Evolutionary conservation across 768 basidiomycete genomes (phyloP), one percentile per base, ranked within the genome.

Genomic region (Chiua virens): DNA sequence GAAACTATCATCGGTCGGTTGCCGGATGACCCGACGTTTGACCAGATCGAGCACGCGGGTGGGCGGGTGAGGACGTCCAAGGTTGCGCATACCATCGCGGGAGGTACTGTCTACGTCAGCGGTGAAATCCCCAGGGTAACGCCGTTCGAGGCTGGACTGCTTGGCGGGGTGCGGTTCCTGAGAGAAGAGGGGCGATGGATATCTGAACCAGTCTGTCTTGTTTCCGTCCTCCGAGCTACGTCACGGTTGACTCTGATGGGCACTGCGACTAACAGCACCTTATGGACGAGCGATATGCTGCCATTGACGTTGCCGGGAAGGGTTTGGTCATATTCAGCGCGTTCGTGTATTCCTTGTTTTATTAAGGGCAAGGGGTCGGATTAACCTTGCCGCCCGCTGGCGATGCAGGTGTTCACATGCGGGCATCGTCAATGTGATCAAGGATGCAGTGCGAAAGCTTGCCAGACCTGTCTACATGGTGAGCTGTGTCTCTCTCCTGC

Each of bases 321-420:
- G 91, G 91, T 1, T 68, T 92, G 47, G 78, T 92, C 21, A 75
- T 93, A 49, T 91, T 94, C 68, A 91, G 87, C 72, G 83, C 92
- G 85, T 89, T 53, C 66, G 89, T 77, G 11, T 30, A 20, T 36
- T 14, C 37, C 43, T 23, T n/a, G 10, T 39, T 10, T 49, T 15
- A 15, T 44, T 47, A 8, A 22, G 17, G 17, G 34, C 23, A 10
- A 23, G n/a, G 3, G 21, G 27, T 42, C 18, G 22, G 34, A 45
- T 43, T 39, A 18, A 49, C 25, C 25, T 1, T 22, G 23, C 13
- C 21, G 40, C 34, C 23, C 2, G 39, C 44, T 15, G 42, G 18
- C 17, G 27, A 42, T 17, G 46, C 39, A 82, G 80, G 25, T 85
- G 83, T 56, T 84, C 83, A 7, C 90, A 92, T 69, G 90, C 91